A percentile compares a stretch with the other conserved stretches of the same genome.
phyloP scores from a whole-genome alignment of 345 rosid species.

The Eucalyptus regnans region DNA sequence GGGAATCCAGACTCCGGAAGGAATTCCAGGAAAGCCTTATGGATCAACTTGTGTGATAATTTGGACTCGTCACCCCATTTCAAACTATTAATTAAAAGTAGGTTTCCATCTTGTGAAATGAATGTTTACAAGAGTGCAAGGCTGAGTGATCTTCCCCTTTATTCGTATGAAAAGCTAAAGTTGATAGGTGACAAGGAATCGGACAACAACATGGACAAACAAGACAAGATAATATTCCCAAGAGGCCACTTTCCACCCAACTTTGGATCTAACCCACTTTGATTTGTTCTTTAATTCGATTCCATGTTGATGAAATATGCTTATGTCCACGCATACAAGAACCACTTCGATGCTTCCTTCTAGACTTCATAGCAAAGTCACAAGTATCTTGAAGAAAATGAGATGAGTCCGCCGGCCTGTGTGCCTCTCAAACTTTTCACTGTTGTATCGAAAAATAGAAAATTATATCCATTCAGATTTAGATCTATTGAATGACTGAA shows the following conservation, averaged over 20 bases:
- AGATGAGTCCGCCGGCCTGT: not conserved
- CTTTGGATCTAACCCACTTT: not conserved
- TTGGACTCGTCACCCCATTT: not conserved
- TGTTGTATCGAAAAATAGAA: not conserved
- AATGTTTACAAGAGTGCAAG: not conserved
- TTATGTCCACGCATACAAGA: not conserved
- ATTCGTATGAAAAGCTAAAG: not conserved
- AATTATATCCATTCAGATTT: not conserved
- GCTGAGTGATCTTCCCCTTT: not conserved
- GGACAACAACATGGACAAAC: not conserved
- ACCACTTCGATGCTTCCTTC: not conserved
- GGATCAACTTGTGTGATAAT: not conserved
- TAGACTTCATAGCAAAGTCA: not conserved
- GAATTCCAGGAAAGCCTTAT: not conserved
- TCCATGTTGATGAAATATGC: not conserved
- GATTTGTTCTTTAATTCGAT: not conserved
- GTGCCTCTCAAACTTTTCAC: not conserved
- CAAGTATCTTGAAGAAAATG: not conserved
- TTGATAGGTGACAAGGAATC: not conserved
- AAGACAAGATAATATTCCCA: not conserved
- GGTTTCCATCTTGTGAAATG: not conserved
- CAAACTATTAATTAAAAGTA: not conserved
- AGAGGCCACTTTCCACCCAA: not conserved
- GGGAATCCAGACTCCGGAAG: not conserved
- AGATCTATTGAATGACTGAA: not conserved